phyloP scores from a whole-genome alignment of 1,284 basidiomycete species.

The Peniophora sp. region DNA sequence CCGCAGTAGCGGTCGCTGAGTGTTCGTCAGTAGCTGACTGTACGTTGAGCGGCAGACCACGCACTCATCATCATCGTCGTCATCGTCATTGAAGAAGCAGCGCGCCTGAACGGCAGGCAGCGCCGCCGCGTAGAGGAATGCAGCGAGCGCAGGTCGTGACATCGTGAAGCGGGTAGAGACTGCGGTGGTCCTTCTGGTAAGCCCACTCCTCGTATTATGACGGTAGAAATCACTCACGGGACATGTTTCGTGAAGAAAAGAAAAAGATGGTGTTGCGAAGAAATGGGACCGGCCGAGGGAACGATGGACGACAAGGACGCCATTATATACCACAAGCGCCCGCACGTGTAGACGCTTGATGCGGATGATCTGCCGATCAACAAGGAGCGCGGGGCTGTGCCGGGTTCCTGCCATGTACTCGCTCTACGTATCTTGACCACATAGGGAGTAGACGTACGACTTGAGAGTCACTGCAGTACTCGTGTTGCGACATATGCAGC shows the following conservation, averaged over 20 bases:
- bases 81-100: neutral
- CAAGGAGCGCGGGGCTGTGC: neutral
- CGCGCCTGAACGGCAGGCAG: constrained; percentile 4
- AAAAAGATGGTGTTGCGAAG: neutral
- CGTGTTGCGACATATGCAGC: too few relatives aligned
- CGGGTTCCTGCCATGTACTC: too few relatives aligned
- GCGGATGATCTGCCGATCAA: neutral
- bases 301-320: neutral
- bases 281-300: neutral
- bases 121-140: neutral
- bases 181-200: neutral
- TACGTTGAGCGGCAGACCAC: neutral
- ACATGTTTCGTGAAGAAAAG: neutral
- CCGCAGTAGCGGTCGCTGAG: constrained; percentile 16
- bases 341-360: neutral
- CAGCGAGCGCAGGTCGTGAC: neutral
- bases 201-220: neutral
- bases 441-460: too few relatives aligned
- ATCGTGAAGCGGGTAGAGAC: neutral
- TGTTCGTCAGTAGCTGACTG: constrained; percentile 4
- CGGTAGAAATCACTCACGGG: neutral
- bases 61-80: neutral
- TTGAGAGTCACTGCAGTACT: too few relatives aligned
- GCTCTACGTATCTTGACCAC: too few relatives aligned
- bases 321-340: neutral